A percentile compares a stretch with the other conserved stretches of the same genome.
Conservation (phyloP, 192 early-diverging fungal species). For the Phlyctochytrium bullatum region DNA sequence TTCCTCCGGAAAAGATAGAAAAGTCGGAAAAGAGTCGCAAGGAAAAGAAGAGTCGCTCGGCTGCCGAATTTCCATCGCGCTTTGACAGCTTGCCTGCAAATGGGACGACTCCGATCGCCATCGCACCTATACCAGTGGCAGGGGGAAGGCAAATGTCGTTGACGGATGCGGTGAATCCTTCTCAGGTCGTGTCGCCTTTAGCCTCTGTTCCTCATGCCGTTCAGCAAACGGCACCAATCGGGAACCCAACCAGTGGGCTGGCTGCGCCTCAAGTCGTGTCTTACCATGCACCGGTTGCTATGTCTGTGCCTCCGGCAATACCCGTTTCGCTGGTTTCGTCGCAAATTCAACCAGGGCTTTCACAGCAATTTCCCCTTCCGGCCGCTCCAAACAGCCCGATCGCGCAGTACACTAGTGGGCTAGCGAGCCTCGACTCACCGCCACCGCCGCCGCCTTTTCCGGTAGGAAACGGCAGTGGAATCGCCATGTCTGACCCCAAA, state of each 20-base stretch:
- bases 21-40: neutral
- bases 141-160: too few species aligned
- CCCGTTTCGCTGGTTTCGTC: neutral
- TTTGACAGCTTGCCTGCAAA: neutral
- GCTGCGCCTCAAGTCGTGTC: neutral
- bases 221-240: neutral
- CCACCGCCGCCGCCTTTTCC: neutral
- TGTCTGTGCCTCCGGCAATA: neutral
- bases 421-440: neutral
- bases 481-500: too few species aligned
- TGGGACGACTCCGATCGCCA: too few species aligned
- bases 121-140: too few species aligned
- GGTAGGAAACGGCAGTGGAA: too few species aligned
- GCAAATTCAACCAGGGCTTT: neutral
- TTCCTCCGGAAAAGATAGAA: neutral
- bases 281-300: neutral
- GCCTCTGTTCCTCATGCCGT: neutral
- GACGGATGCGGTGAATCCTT: too few species aligned
- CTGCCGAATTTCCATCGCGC: neutral
- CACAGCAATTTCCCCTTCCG: neutral
- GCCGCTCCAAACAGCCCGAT: neutral
- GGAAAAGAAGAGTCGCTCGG: neutral
- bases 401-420: too few species aligned
- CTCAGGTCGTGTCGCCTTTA: too few species aligned
- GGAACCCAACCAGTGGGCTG: neutral